Conservation (phyloP, 1,284 basidiomycete species). For the Fomitopsis palustris region DNA sequence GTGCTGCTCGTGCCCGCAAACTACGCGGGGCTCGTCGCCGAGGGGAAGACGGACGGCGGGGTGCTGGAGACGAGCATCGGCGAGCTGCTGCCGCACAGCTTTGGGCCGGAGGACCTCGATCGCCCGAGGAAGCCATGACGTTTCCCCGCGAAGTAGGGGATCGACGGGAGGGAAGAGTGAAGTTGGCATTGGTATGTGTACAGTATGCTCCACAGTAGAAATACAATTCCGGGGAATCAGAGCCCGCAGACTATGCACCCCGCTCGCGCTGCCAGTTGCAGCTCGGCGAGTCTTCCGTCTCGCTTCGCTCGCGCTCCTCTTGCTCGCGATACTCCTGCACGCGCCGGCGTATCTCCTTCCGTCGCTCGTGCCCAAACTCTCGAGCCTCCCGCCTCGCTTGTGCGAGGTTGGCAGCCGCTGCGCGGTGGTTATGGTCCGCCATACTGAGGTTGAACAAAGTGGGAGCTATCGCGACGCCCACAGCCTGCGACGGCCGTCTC, state of each 20-base stretch:
- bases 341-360: conserved; percentile 35
- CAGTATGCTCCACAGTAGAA: neutral
- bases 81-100: conserved; percentile 81
- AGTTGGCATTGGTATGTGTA: neutral
- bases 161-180: neutral
- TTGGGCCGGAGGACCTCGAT: conserved; percentile 80
- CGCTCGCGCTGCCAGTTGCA: neutral
- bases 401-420: conserved; percentile 39
- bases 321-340: conserved; percentile 30
- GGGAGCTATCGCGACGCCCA: conserved; percentile 32
- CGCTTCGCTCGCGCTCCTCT: neutral
- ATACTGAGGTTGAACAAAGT: conserved; percentile 18
- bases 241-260: neutral
- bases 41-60: conserved; percentile 43
- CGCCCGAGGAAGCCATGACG: conserved; percentile 33
- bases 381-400: conserved; percentile 39
- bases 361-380: conserved; percentile 36
- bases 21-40: conserved; percentile 43
- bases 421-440: conserved; percentile 26
- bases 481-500: conserved; percentile 19
- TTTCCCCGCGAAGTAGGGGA: neutral
- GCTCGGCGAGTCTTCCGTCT: neutral
- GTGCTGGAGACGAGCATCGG: conserved; percentile 65
- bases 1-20: conserved; percentile 74
- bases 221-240: neutral